Evolutionary conservation across 2,329 filamentous ascomycete genomes (phyloP).

Genomic region (Periconia sp.): DNA sequence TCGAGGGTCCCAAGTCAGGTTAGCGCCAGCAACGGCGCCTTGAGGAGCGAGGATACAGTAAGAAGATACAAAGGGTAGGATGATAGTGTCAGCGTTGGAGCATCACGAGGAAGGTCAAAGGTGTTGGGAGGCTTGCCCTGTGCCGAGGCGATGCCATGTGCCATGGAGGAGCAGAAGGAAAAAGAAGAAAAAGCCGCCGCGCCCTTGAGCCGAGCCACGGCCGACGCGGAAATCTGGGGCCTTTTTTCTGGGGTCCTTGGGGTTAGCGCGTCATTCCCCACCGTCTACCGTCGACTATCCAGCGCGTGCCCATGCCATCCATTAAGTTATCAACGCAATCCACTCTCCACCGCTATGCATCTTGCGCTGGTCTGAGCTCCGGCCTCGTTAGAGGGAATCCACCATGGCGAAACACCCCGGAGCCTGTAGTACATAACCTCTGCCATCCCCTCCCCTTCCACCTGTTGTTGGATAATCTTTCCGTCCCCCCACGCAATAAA

Average conservation of each 20-base stretch:
- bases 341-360: no score
- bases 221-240: not conserved
- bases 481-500: not conserved
- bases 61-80: no score
- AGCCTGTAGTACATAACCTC: conserved; percentile 33
- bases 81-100: no score
- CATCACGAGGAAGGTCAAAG: no score
- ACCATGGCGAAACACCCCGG: conserved; percentile 29
- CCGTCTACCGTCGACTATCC: conserved; percentile 10
- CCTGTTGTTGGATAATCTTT: not conserved
- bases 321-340: conserved; percentile 33
- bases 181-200: no score
- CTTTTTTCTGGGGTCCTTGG: conserved; percentile 38
- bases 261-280: conserved; percentile 37
- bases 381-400: conserved; percentile 26
- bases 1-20: not conserved
- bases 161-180: no score
- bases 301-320: conserved; percentile 11
- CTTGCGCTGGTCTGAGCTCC: conserved; percentile 30
- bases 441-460: conserved; percentile 25
- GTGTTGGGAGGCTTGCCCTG: no score
- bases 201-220: conserved; percentile 29
- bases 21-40: not conserved
- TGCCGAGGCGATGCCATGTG: no score
- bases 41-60: not conserved